Evolutionary conservation across 2,329 filamentous ascomycete species (phyloP).

Genomic region (Aspergillus ochraceus): DNA sequence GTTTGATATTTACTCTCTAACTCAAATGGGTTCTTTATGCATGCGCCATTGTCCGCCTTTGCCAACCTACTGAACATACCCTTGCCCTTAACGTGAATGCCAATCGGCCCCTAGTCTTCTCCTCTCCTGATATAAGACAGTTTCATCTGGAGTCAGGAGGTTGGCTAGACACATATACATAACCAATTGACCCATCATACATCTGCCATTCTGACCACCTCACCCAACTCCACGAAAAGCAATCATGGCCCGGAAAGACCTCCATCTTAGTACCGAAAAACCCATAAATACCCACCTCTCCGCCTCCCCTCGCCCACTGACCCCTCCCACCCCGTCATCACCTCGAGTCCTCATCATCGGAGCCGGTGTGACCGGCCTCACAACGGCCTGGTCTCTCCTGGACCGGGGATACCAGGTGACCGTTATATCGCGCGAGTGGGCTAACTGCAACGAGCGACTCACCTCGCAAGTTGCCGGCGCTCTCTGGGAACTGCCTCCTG

Average conservation of each 20-base stretch:
- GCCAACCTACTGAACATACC: neutral
- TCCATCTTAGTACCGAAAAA: neutral
- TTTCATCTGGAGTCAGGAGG: neutral
- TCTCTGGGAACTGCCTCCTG: constrained; percentile 49
- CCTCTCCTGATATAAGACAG: neutral
- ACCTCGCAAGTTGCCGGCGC: constrained; percentile 51
- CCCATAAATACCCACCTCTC: neutral
- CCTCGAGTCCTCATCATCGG: constrained; percentile 12
- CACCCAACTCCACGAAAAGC: neutral
- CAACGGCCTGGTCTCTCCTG: constrained; percentile 44
- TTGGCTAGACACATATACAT: neutral
- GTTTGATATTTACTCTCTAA: neutral
- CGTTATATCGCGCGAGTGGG: constrained; percentile 47
- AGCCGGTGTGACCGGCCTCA: neutral
- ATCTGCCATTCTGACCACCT: neutral
- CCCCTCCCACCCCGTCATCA: neutral
- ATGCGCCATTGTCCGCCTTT: neutral
- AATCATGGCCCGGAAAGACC: neutral
- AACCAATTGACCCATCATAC: neutral
- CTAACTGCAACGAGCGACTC: constrained; percentile 36
- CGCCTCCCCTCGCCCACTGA: neutral
- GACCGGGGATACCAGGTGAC: constrained; percentile 49
- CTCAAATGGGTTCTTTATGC: neutral
- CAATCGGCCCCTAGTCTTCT: neutral
- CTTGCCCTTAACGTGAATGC: neutral